Evolutionary conservation across 2,329 filamentous ascomycete genomes (phyloP).

Genomic region (Helminthosporium solani): DNA sequence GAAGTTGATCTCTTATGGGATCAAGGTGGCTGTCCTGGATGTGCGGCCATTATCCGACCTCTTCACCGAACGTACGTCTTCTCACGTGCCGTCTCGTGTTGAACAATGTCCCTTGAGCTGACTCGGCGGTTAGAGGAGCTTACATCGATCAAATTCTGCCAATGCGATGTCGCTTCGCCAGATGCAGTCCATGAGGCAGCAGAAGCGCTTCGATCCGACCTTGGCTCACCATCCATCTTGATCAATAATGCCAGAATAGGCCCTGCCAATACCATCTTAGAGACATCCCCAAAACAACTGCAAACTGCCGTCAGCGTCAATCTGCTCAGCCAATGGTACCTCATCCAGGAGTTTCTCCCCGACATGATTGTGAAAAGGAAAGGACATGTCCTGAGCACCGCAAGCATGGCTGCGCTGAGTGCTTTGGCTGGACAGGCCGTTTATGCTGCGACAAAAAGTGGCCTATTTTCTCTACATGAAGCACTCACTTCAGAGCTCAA

Average conservation of each 20-base stretch:
- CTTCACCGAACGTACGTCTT: constrained; percentile 26
- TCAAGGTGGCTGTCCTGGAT: constrained; percentile 40
- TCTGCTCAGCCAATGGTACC: constrained; percentile 40
- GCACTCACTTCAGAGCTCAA: constrained; percentile 44
- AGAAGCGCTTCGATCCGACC: constrained; percentile 34
- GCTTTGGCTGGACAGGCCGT: constrained; percentile 36
- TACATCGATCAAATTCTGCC: constrained; percentile 26
- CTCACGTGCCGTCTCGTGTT: background rate
- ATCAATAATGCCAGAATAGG: constrained; percentile 43
- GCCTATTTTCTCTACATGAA: constrained; percentile 36
- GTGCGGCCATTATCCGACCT: constrained; percentile 31
- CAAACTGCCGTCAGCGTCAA: constrained; percentile 37
- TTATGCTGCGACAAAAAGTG: constrained; percentile 40
- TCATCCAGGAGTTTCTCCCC: constrained; percentile 40
- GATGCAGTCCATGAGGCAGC: constrained; percentile 29
- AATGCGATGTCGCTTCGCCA: constrained; percentile 37
- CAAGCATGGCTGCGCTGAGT: constrained; percentile 38
- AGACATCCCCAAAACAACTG: constrained; percentile 27
- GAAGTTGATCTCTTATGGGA: constrained; percentile 30
- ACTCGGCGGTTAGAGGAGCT: constrained; percentile 21
- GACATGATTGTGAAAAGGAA: constrained; percentile 41
- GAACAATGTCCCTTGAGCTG: constrained; percentile 13
- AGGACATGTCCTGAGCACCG: constrained; percentile 39
- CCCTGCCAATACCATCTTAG: constrained; percentile 35
- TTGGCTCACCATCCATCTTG: constrained; percentile 35